Evolutionary conservation across 805 yeast genomes (phyloP).

Genomic region (Yamadazyma takamatsuzukensis): DNA sequence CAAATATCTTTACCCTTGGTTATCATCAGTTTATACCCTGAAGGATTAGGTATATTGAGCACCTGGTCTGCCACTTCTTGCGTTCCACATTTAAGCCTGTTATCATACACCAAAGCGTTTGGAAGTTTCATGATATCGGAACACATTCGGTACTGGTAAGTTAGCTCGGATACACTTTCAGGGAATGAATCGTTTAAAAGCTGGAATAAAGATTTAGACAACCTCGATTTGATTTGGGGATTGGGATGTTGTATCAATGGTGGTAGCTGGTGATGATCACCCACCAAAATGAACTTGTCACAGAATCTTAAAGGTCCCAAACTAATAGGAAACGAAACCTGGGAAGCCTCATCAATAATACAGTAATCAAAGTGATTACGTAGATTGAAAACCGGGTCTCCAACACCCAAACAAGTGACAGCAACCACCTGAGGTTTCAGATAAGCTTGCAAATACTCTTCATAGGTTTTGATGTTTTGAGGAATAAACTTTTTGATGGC

Average conservation of each 20-base stretch:
- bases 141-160: conserved; percentile 91
- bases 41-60: conserved; percentile 46
- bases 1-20: conserved; percentile 33
- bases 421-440: conserved; percentile 74
- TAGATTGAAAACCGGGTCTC: conserved; percentile 54
- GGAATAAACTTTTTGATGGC: conserved; percentile 54
- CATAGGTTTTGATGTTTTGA: conserved; percentile 31
- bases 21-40: conserved; percentile 11
- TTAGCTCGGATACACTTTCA: conserved; percentile 66
- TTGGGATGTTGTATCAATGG: conserved; percentile 68
- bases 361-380: conserved; percentile 78
- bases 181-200: conserved; percentile 72
- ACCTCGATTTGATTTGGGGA: conserved; percentile 60
- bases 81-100: conserved; percentile 73
- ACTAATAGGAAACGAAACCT: conserved; percentile 86
- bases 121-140: conserved; percentile 81
- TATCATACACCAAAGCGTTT: conserved; percentile 73
- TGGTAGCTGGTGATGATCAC: conserved; percentile 92
- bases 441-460: conserved; percentile 46
- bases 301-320: conserved; percentile 81
- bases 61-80: conserved; percentile 56
- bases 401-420: conserved; percentile 78
- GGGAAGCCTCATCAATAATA: conserved; percentile 95
- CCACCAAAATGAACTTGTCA: conserved; percentile 84
- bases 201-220: conserved; percentile 75